phyloP scores from a whole-genome alignment of 768 basidiomycete species.

The Mycena latifolia region DNA sequence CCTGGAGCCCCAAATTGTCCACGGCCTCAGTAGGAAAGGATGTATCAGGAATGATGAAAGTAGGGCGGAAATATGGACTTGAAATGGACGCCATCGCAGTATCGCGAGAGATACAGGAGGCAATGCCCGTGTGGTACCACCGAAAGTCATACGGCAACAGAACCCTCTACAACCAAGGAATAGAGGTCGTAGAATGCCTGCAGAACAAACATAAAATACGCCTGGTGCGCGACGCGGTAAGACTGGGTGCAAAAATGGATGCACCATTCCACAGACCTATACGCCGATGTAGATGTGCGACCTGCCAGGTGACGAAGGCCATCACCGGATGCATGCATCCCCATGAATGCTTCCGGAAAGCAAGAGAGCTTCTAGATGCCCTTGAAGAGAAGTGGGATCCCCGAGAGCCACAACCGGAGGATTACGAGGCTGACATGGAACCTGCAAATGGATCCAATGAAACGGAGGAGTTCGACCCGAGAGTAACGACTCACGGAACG shows the following conservation, averaged over 20 bases:
- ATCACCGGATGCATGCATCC: background rate
- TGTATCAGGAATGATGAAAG: background rate
- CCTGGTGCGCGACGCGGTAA: background rate
- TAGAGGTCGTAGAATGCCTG: background rate
- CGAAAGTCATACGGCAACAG: background rate
- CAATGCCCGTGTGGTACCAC: conserved; percentile 19
- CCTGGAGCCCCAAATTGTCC: background rate
- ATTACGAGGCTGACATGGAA: background rate
- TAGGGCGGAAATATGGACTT: conserved; percentile 6
- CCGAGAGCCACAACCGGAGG: background rate
- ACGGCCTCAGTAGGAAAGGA: background rate
- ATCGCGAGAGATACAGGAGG: conserved; percentile 7
- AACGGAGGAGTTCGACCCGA: background rate
- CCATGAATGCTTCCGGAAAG: background rate
- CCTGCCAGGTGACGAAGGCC: background rate
- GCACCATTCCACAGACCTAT: background rate
- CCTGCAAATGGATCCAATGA: background rate
- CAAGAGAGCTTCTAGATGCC: background rate
- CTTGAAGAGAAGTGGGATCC: too few species aligned
- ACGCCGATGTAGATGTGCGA: background rate
- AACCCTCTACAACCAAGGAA: background rate
- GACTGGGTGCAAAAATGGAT: background rate
- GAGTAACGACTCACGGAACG: too few species aligned
- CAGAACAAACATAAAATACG: background rate
- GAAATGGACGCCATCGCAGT: conserved; percentile 8